A percentile compares a stretch with the other conserved stretches of the same genome.
These are phyloP conservation scores for Discostella stelligera DNA, from an alignment of 352 stramenopile genomes.

Conservation along the genomic window DNA sequence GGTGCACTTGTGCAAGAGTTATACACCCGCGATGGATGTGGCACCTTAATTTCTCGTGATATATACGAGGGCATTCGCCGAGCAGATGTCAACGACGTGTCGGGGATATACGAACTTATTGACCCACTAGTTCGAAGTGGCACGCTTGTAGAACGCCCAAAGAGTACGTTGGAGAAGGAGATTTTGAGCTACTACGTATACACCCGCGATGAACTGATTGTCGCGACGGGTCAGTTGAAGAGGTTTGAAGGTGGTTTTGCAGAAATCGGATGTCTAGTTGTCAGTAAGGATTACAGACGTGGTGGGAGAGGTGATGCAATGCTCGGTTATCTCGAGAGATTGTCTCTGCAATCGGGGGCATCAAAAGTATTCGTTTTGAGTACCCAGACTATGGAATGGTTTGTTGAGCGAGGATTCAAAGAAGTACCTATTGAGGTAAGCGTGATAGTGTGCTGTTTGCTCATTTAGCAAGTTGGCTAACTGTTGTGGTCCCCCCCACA, in stretches of 20 bases:
- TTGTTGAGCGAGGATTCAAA: conserved; percentile 94
- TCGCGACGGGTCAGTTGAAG: conserved; percentile 81
- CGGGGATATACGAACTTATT: conserved; percentile 80
- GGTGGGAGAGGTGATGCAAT: conserved; percentile 80
- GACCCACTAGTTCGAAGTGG: conserved; percentile 73
- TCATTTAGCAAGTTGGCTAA: not conserved
- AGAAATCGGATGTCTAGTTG: conserved; percentile 83
- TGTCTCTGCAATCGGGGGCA: conserved; percentile 67
- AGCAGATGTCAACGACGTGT: conserved; percentile 89
- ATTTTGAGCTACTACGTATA: conserved; percentile 82
- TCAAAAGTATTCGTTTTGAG: conserved; percentile 95
- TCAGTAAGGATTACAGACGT: conserved; percentile 70
- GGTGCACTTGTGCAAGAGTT: conserved; percentile 93
- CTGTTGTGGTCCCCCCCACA: not conserved
- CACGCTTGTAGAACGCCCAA: conserved; percentile 75
- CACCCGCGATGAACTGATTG: conserved; percentile 76
- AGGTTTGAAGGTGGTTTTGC: conserved; percentile 78
- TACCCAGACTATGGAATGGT: conserved; percentile 97
- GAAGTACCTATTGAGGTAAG: conserved; percentile 84
- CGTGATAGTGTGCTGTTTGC: not conserved
- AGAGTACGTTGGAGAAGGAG: conserved; percentile 70
- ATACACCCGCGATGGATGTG: conserved; percentile 96
- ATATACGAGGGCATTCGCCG: conserved; percentile 94
- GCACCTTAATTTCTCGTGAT: conserved; percentile 95
- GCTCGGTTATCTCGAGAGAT: conserved; percentile 80